Evolutionary conservation across 202 grass and related monocot genomes (phyloP), one percentile per base, ranked within the genome.

Genomic region (Brachypodium distachyon): DNA sequence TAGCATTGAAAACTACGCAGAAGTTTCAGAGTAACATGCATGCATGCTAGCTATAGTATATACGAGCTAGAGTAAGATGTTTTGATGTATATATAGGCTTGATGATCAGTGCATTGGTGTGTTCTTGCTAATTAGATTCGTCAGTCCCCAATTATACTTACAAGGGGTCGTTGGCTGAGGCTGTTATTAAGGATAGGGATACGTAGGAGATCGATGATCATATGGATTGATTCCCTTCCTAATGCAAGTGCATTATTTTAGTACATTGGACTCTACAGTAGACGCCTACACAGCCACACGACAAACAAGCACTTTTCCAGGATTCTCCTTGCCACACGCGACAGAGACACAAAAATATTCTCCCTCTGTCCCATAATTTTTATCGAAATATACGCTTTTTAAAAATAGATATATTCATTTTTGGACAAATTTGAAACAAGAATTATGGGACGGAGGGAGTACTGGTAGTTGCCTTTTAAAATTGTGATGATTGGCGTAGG

Each of bases 261-360:
- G 9, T 32, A 32, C 27, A 18, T 44, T 57, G 28, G 39, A 32
- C 53, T 32, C 9, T 68, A 27, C 61, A 66, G 68, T 73, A 3
- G 67, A 29, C 19, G 27, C 77, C 77, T 55, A 47, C 71, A 77
- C 72, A 7, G 62, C 77, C 27, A 86, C 59, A 70, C 36, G 71
- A 86, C 77, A 81, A 86, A 81, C 34, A 17, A 62, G 26, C 77
- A 86, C 84, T 86, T 86, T 86, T 81, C 71, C 71, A 76, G 51
- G 61, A 43, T 70, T 63, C 36, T 68, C 39, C 31, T 21, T 55
- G 10, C 62, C 8, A 33, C 12, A 34, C 43, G 60, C 13, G n/a
- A 43, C 36, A 61, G 4, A n/a, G 4, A 72, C 40, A 55, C 22
- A 33, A 62, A 2, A 13, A 16, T 22, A 25, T n/a, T 36, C 18